These are phyloP conservation scores for Achlya hypogyna DNA, from an alignment of 352 stramenopile species.

Conservation along the genomic window DNA sequence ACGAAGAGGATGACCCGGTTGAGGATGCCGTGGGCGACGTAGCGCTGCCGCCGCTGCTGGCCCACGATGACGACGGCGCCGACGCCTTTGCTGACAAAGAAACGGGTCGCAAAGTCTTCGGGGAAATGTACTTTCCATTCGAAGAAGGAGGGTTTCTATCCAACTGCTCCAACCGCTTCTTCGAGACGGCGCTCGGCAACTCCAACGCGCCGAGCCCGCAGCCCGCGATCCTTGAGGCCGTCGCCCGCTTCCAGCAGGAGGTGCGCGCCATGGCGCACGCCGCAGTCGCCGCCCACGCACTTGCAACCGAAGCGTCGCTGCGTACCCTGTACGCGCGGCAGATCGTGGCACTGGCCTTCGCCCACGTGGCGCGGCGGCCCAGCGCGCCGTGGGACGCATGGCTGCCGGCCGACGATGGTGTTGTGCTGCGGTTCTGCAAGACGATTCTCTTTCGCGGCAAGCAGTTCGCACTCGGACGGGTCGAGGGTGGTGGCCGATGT, in stretches of 20 bases:
- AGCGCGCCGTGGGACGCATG: background rate
- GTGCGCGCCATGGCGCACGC: conserved; percentile 22
- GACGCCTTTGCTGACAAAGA: conserved; percentile 58
- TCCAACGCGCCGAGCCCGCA: background rate
- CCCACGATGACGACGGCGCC: background rate
- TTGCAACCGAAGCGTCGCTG: conserved; percentile 25
- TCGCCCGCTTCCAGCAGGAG: conserved; percentile 23
- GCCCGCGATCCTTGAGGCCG: background rate
- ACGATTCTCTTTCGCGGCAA: conserved; percentile 42
- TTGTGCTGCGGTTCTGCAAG: conserved; percentile 41
- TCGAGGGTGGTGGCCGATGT: background rate
- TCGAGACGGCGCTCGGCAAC: conserved; percentile 2
- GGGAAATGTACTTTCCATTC: conserved; percentile 80
- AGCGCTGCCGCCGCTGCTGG: background rate
- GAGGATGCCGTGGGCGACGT: background rate
- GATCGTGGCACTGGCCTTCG: background rate
- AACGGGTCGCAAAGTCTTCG: conserved; percentile 73
- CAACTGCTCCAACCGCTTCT: conserved; percentile 26
- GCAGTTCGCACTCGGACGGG: conserved; percentile 25
- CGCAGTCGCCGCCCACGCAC: conserved; percentile 21
- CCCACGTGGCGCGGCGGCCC: background rate
- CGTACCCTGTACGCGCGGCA: conserved; percentile 31
- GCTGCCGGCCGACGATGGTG: background rate
- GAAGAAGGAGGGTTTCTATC: conserved; percentile 65
- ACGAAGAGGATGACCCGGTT: conserved; percentile 55